Conservation (phyloP, 78 protist genomes). For the Planoprotostelium fungivorum region DNA sequence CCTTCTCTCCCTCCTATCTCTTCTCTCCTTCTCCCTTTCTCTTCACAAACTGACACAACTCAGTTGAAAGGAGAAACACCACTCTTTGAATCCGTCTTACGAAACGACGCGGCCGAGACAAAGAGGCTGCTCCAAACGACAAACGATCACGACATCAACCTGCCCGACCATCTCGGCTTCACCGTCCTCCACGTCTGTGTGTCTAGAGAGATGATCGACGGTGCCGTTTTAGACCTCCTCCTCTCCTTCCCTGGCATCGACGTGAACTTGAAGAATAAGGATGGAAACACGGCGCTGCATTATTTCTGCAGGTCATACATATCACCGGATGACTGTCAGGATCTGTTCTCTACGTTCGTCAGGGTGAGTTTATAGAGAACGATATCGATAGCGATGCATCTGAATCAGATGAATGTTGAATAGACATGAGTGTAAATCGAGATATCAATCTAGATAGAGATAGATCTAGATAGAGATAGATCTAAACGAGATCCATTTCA, state of each 20-base stretch:
- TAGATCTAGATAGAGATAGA: too few relatives aligned
- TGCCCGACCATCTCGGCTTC: not conserved
- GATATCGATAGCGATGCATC: too few relatives aligned
- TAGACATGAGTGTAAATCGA: too few relatives aligned
- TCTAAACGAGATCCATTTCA: too few relatives aligned
- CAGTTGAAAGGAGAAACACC: not conserved
- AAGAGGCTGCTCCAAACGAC: not conserved
- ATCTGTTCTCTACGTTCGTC: slow-evolving; percentile 35
- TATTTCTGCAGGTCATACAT: slow-evolving; percentile 63
- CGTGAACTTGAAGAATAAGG: slow-evolving; percentile 49
- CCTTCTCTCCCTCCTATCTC: too few relatives aligned
- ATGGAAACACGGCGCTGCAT: slow-evolving; percentile 53
- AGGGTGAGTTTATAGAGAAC: not conserved
- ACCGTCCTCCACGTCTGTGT: not conserved
- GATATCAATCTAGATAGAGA: too few relatives aligned
- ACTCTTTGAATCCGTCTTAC: not conserved
- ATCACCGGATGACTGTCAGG: slow-evolving; percentile 46
- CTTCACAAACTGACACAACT: not conserved
- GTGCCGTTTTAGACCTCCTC: slow-evolving; percentile 16
- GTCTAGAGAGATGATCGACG: slow-evolving; percentile 16
- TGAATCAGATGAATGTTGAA: too few relatives aligned
- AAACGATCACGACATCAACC: not conserved
- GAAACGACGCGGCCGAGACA: not conserved
- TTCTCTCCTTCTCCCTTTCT: too few relatives aligned
- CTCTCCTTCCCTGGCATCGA: slow-evolving; percentile 27